Base-by-base conservation (phyloP, 73 alveolate species). In the Paramecium sonneborni region DNA sequence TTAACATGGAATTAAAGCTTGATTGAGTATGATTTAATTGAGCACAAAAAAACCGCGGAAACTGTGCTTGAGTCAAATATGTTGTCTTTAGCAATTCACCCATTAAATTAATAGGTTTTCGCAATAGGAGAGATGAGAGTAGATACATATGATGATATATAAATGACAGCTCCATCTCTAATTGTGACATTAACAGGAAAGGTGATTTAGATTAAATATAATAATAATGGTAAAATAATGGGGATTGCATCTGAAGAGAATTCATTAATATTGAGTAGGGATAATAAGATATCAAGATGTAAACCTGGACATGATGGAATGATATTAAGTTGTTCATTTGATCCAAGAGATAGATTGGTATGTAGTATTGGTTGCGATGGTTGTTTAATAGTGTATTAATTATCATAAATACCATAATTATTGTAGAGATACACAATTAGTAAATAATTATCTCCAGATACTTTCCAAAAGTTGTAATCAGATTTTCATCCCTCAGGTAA, bases 271-370 rank as follows among this genome's bases (percentile, higher is more conserved):
- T 20, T 79, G 11, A 37, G 24, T 12, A 79, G 55, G 6, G 55
- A 79, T 79, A 1, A 2, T 0, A 79, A 62, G 21, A 39, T 79
- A 43, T 41, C 44, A 26, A 38, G 34, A 43, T 79, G 90, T 23
- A 79, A 39, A 79, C 90, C 90, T 11, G 90, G 90, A 23, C 90
- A 79, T 79, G 90, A 79, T 24, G 90, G 90, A 0, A 43, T 79
- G 69, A 39, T 21, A 20, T 24, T 79, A 79, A 46, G 76, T 12
- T 79, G 76, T 20, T n/a, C 44, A 7, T 79, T 79, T 12, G 90
- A 79, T 79, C 90, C 90, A 10, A 43, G 20, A 28, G 90, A 79
- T 11, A 38, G 90, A 79, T 79, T 43, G 39, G 90, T 79, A 12
- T 57, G 76, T 11, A 37, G 74, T 20, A 46, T 46, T 11, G 90